Evolutionary conservation across 345 rosid genomes (phyloP).

Genomic region (Hevea brasiliensis): DNA sequence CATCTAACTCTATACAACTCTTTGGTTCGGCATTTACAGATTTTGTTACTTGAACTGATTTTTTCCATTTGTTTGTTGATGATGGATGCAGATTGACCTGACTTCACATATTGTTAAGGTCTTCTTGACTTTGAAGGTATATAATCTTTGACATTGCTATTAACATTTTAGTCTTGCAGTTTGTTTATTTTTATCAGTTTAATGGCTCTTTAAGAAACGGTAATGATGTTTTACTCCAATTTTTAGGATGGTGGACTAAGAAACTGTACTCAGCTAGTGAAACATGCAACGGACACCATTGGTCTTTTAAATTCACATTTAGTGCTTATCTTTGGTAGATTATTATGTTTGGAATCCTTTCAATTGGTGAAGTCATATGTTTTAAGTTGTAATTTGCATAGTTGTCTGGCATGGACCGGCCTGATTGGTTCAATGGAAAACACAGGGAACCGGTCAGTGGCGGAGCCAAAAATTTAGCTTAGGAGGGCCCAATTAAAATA

Average conservation of each 20-base stretch:
- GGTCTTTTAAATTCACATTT: background rate
- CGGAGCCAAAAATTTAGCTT: too few species aligned
- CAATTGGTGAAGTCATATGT: background rate
- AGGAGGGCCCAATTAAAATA: too few species aligned
- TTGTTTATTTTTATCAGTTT: background rate
- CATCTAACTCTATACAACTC: too few species aligned
- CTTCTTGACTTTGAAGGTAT: constrained; percentile 89
- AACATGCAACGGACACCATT: background rate
- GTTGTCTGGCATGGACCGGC: too few species aligned
- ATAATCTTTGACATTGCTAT: background rate
- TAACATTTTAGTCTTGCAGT: background rate
- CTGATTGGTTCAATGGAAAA: too few species aligned
- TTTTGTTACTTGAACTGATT: background rate
- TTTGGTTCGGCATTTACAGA: background rate
- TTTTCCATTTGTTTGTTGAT: constrained; percentile 5
- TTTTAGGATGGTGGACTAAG: background rate
- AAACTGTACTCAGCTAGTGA: background rate
- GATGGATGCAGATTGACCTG: constrained; percentile 82
- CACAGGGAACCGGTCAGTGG: too few species aligned
- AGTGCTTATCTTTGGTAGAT: background rate
- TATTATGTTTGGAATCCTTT: background rate
- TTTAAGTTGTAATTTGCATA: background rate
- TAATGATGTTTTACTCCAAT: background rate
- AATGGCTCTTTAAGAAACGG: background rate
- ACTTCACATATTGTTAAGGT: constrained; percentile 78